Base-by-base conservation (phyloP, 2,329 filamentous ascomycete species). In the Scytalidium sp. region DNA sequence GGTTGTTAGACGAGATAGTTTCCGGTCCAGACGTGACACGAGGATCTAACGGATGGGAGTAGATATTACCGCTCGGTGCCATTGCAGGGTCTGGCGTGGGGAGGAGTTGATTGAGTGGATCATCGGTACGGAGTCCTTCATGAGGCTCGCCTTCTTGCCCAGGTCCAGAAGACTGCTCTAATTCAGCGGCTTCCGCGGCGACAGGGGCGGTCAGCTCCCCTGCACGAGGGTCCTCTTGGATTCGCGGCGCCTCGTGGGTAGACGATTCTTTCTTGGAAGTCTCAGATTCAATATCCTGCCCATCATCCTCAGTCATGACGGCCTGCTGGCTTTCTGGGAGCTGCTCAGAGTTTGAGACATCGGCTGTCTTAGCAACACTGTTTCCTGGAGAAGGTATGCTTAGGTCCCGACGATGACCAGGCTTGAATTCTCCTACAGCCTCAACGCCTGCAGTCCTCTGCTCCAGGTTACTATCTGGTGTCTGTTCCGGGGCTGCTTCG, bases 301-400 rank as follows among this genome's bases (percentile, higher is more conserved):
- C 47, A 50, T 68, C 69, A 32, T 68, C 62, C 4, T 70, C 63
- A 20, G 68, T 68, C 48, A 75, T 50, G 29, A 74, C 67, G 32
- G 70, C 79, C 41, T 72, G 63, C 47, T 75, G 71, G 27, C 72
- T 72, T 41, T 69, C 54, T 17, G 70, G 64, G 46, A 66, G 47
- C 19, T 67, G 69, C 19, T 67, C 69, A 8, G 73, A 67, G 20
- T 43, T 57, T 41, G 74, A 74, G 27, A 85, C 60, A 19, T 73
- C 70, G 3, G 82, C 81, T 25, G 74, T 78, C 43, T 78, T 76
- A n/a, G 81, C 82, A 25, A 83, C 82, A 50, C 80, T 85, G 50
- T 82, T 82, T 41, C 74, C 75, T 17, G 75, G 72, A 52, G 74
- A 80, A 3, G 83, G 82, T 29, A 81, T 75, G 50, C 78, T 79